Percentiles rank a stretch among this genome's conserved stretches.
phyloP scores from a whole-genome alignment of 257 asterid genomes.

The Solanum verrucosum region DNA sequence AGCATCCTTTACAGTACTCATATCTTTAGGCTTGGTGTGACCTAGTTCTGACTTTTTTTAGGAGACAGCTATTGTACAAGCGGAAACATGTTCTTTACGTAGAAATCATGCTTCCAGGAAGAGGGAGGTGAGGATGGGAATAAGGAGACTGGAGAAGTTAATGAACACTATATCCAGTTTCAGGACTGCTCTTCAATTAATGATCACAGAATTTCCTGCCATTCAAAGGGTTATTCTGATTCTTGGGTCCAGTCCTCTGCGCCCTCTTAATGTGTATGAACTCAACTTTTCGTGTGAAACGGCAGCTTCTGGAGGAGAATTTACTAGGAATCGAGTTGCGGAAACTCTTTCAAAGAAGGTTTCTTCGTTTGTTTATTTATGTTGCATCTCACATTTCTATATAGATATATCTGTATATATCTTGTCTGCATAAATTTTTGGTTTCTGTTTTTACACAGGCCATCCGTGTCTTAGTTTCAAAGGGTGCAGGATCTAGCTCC shows the following conservation, averaged over 20 bases:
- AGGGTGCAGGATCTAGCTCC: constrained; percentile 79
- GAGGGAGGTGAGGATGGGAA: constrained; percentile 80
- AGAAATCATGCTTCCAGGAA: constrained; percentile 60
- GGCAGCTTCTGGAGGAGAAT: constrained; percentile 33
- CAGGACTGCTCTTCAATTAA: constrained; percentile 52
- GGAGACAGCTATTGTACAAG: constrained; percentile 52
- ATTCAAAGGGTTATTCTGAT: constrained; percentile 50
- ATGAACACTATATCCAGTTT: constrained; percentile 49
- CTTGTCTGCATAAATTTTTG: not conserved
- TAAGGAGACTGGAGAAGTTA: constrained; percentile 65
- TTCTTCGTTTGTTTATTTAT: not conserved
- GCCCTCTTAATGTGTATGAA: constrained; percentile 79
- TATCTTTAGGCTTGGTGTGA: not conserved
- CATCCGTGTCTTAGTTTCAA: constrained; percentile 70
- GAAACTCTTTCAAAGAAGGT: constrained; percentile 82
- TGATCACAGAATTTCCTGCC: constrained; percentile 48
- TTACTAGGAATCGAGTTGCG: constrained; percentile 40
- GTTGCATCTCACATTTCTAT: not conserved
- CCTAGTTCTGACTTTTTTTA: constrained; percentile 1
- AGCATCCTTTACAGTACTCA: not conserved
- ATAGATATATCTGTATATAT: not conserved
- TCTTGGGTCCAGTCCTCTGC: constrained; percentile 82
- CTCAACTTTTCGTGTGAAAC: constrained; percentile 41
- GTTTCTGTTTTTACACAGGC: constrained; percentile 38
- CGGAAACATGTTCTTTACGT: constrained; percentile 44